phyloP scores from a whole-genome alignment of 441 rosid genomes.

The Erodium moschatum region DNA sequence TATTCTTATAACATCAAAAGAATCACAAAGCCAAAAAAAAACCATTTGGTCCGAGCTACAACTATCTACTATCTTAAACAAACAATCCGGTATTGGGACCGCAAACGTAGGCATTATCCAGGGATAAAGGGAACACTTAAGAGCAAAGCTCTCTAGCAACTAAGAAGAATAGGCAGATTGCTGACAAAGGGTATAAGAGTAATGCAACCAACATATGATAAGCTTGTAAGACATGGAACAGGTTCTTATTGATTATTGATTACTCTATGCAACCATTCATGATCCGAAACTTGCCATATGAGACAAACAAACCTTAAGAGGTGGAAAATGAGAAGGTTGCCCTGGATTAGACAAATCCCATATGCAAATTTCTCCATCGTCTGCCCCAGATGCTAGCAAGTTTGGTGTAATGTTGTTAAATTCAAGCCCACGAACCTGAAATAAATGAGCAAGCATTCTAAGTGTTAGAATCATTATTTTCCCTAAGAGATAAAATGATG shows the following conservation, averaged over 20 bases:
- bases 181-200: background rate
- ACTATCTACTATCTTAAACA: background rate
- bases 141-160: background rate
- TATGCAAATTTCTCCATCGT: slow-evolving; percentile 91
- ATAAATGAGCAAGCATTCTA: slow-evolving; percentile 16
- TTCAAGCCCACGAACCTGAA: slow-evolving; percentile 96
- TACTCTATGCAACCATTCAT: background rate
- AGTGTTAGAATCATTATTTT: slow-evolving; percentile 9
- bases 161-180: background rate
- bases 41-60: background rate
- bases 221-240: background rate
- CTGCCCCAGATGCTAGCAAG: slow-evolving; percentile 94
- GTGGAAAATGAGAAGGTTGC: slow-evolving; percentile 81
- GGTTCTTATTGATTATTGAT: background rate
- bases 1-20: background rate
- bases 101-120: background rate
- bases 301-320: slow-evolving; percentile 51
- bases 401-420: slow-evolving; percentile 67
- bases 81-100: background rate
- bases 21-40: background rate
- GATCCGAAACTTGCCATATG: background rate
- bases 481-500: slow-evolving; percentile 9
- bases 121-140: background rate
- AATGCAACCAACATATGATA: background rate
- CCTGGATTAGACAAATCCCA: slow-evolving; percentile 85